phyloP scores from a whole-genome alignment of 2,329 filamentous ascomycete species.

The Teratosphaeria nubilosa region DNA sequence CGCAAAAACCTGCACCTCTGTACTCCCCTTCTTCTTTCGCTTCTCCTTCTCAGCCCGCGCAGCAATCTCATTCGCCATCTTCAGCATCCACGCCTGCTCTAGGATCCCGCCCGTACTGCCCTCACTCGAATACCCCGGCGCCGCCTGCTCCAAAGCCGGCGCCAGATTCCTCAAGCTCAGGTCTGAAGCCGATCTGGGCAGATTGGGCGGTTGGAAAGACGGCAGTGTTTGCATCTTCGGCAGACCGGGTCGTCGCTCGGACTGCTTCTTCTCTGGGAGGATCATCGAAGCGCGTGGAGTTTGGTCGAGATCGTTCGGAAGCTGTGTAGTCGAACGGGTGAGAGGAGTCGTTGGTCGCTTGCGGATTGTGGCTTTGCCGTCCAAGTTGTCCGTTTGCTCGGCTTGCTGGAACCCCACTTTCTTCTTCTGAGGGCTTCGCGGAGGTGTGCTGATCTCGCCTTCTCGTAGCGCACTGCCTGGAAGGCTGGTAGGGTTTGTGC shows the following conservation, averaged over 20 bases:
- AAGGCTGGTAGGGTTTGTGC: constrained; percentile 25
- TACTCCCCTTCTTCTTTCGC: constrained; percentile 21
- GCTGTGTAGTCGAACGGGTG: neutral
- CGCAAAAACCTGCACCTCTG: neutral
- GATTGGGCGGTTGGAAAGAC: neutral
- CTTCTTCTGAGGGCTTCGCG: constrained; percentile 34
- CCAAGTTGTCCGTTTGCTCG: neutral
- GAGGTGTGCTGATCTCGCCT: constrained; percentile 37
- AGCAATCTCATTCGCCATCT: constrained; percentile 89
- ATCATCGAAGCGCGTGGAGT: constrained; percentile 24
- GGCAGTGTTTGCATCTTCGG: constrained; percentile 13
- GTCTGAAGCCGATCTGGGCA: constrained; percentile 12
- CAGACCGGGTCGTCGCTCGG: constrained; percentile 7
- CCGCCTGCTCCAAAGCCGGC: constrained; percentile 2
- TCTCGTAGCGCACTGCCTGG: constrained; percentile 15
- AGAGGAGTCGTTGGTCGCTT: constrained; percentile 11
- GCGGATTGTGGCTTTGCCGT: neutral
- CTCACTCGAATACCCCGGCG: constrained; percentile 4
- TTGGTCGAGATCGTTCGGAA: constrained; percentile 26
- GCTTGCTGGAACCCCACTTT: constrained; percentile 23
- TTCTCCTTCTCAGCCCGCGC: constrained; percentile 78
- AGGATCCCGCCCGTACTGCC: constrained; percentile 45
- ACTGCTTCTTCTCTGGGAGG: constrained; percentile 10
- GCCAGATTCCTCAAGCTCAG: constrained; percentile 16
- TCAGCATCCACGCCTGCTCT: constrained; percentile 78